Base-by-base conservation (phyloP, 1,284 basidiomycete genomes). In the Pseudozyma tsukubaensis region DNA sequence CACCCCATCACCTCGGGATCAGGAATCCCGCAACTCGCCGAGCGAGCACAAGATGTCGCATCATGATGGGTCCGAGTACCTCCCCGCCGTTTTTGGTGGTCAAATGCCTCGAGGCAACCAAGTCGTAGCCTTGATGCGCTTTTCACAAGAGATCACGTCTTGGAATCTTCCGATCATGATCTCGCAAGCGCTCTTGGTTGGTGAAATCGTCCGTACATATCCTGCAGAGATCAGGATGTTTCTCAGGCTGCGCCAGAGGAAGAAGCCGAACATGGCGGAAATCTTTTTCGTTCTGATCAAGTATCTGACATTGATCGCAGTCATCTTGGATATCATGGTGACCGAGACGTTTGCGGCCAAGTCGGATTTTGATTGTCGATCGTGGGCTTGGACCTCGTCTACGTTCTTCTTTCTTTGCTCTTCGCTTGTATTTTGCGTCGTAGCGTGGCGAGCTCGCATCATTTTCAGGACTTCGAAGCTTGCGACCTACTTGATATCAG, bases 221-320 rank as follows among this genome's bases (percentile, higher is more conserved):
- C 73, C 73, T 0, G 69, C 69, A 9, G 73, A 76, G 42, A 14
- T 72, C 3, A 37, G 69, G 1, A 61, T 76, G 69, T 0, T 76
- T 0, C 16, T 32, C n/a, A 57, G 73, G 2, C 35, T 76, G 19
- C 13, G 21, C 6, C 49, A 55, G 29, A 59, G 73, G 5, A 35
- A 39, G 14, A 68, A 72, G 37, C 68, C 65, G 16, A 76, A 76
- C 62, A 60, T 76, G 55, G 73, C 73, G 44, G 73, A 76, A 54
- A 61, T 69, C 21, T 59, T 76, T 10, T 76, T 72, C 59, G n/a
- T 76, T 18, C 18, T 58, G 18, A 72, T 76, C 64, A 76, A 76
- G 64, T 75, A 75, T 34, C 37, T 66, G 0, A 45, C 60, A 10
- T 48, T 75, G 11, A 21, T 71, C 10, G 63, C 58, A 10, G 64